Evolutionary conservation across 495 filamentous ascomycete species (phyloP).

Genomic region (Penicillium pancosmium): DNA sequence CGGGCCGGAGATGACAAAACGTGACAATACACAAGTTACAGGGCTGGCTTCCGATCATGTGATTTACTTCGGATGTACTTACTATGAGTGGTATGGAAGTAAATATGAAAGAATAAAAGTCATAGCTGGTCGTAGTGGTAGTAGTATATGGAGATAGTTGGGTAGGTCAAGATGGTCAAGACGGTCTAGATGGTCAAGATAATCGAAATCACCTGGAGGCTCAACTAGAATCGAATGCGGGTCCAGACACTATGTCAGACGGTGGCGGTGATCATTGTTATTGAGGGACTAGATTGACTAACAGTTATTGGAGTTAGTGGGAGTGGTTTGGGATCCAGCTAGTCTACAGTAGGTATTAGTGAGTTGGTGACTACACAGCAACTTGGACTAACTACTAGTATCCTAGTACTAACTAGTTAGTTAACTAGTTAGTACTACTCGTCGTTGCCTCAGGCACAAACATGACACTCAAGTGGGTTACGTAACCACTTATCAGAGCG

Average conservation of each 20-base stretch:
- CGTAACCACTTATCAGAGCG: background rate
- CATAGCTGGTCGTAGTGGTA: too few species aligned
- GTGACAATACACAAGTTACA: conserved; percentile 16
- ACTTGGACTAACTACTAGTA: too few species aligned
- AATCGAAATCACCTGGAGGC: too few species aligned
- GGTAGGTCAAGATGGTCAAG: too few species aligned
- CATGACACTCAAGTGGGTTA: background rate
- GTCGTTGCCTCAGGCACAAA: background rate
- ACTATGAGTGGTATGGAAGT: background rate
- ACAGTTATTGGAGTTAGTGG: background rate
- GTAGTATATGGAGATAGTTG: too few species aligned
- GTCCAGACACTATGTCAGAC: background rate
- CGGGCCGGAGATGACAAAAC: conserved; percentile 6
- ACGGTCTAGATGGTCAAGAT: too few species aligned
- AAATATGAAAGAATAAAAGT: background rate
- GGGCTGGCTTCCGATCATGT: conserved; percentile 13
- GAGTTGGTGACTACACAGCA: too few species aligned
- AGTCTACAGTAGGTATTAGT: too few species aligned
- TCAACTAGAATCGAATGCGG: background rate
- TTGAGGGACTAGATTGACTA: background rate
- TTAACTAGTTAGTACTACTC: background rate
- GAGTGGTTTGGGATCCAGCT: background rate
- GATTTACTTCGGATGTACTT: background rate
- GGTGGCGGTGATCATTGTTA: background rate
- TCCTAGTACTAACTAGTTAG: too few species aligned